Evolutionary conservation across 306 rosid genomes (phyloP).

Genomic region (Castanea mollissima): DNA sequence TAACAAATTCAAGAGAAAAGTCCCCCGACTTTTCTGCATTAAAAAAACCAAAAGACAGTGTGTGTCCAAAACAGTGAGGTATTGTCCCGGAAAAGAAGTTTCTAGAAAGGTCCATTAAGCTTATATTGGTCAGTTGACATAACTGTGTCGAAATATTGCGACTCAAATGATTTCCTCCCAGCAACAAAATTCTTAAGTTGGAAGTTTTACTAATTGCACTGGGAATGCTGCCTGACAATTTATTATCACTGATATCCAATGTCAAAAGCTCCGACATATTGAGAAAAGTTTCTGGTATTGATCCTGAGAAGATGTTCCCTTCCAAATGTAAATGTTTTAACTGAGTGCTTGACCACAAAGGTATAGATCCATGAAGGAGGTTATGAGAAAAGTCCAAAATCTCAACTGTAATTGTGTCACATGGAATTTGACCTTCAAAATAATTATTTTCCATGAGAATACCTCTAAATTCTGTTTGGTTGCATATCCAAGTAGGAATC

Average conservation of each 20-base stretch:
- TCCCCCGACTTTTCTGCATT: too few relatives aligned
- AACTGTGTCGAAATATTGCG: too few relatives aligned
- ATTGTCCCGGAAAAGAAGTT: too few relatives aligned
- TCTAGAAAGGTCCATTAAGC: too few relatives aligned
- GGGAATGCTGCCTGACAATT: too few relatives aligned
- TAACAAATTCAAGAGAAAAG: too few relatives aligned
- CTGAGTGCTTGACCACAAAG: background rate
- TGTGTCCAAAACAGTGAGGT: slow-evolving; percentile 5
- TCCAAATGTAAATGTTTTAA: background rate
- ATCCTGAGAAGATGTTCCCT: background rate
- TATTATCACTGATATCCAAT: background rate
- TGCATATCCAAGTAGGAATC: background rate
- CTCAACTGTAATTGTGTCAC: too few relatives aligned
- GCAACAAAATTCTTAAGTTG: too few relatives aligned
- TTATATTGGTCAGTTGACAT: too few relatives aligned
- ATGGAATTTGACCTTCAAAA: background rate
- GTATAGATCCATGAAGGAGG: background rate
- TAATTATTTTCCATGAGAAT: background rate
- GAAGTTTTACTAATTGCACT: too few relatives aligned
- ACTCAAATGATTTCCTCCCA: too few relatives aligned
- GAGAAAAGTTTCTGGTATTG: background rate
- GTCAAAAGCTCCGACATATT: background rate
- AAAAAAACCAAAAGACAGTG: background rate
- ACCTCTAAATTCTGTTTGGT: fast-evolving
- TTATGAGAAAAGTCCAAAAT: background rate